phyloP scores from a whole-genome alignment of 805 yeast genomes.

The Yarrowia sp. region DNA sequence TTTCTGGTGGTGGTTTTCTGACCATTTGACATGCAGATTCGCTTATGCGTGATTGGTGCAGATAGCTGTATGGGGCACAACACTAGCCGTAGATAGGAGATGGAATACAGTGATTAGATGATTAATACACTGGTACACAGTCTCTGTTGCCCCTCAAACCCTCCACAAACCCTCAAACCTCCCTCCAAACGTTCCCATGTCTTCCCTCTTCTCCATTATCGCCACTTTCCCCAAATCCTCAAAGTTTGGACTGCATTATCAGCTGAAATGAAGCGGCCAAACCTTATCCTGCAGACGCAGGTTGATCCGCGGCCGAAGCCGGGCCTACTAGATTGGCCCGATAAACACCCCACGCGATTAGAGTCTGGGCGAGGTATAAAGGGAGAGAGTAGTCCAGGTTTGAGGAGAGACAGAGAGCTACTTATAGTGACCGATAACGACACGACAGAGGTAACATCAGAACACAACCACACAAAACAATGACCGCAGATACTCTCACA shows the following conservation, averaged over 20 bases:
- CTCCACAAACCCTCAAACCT: too few species aligned
- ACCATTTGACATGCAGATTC: too few species aligned
- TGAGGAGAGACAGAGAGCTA: too few species aligned
- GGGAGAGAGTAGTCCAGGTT: too few species aligned
- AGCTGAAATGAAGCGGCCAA: slow-evolving; percentile 18
- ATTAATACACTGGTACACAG: too few species aligned
- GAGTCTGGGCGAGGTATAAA: background rate
- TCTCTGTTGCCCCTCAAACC: too few species aligned
- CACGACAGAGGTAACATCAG: too few species aligned
- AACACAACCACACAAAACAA: background rate
- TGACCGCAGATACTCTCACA: slow-evolving; percentile 25
- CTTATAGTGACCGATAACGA: too few species aligned
- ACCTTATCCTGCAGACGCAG: background rate
- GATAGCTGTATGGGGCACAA: background rate
- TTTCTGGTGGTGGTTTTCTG: too few species aligned
- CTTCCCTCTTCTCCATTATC: background rate
- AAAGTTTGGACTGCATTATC: slow-evolving; percentile 3
- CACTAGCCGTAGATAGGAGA: background rate
- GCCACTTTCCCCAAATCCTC: background rate
- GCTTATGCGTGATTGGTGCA: background rate
- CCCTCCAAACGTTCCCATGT: background rate
- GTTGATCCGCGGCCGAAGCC: slow-evolving; percentile 6
- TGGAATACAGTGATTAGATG: too few species aligned
- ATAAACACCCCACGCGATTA: slow-evolving; percentile 1
- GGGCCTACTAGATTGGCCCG: background rate